Percentiles rank a stretch among this genome's conserved stretches.
phyloP scores from a whole-genome alignment of 1,284 basidiomycete species.

The Puccinia coronata region DNA sequence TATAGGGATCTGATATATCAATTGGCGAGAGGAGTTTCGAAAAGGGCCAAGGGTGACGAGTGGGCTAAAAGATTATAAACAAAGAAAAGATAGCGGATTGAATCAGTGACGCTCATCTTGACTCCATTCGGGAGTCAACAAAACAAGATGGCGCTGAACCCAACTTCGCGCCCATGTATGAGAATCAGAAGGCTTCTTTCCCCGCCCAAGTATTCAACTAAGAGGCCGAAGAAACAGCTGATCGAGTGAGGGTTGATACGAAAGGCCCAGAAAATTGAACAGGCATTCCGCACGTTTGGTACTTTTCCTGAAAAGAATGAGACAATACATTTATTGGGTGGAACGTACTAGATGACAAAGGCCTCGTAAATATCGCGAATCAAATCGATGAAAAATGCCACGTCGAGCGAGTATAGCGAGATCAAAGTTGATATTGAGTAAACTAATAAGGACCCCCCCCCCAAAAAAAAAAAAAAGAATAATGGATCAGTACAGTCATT shows the following conservation, averaged over 20 bases:
- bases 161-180: slow-evolving; percentile 86
- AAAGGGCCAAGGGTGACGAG: slow-evolving; percentile 41
- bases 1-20: slow-evolving; percentile 66
- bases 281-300: slow-evolving; percentile 60
- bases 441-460: slow-evolving; percentile 67
- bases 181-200: slow-evolving; percentile 88
- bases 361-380: slow-evolving; percentile 97
- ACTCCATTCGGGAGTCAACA: not conserved
- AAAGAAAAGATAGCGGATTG: not conserved
- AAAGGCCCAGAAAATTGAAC: slow-evolving; percentile 60
- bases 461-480: too few relatives aligned
- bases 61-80: too few relatives aligned
- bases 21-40: slow-evolving; percentile 49
- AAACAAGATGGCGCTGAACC: slow-evolving; percentile 62
- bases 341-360: slow-evolving; percentile 84
- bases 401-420: slow-evolving; percentile 88
- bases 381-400: slow-evolving; percentile 93
- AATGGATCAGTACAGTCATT: not conserved
- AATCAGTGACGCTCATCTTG: not conserved
- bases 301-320: not conserved
- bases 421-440: slow-evolving; percentile 89
- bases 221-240: slow-evolving; percentile 28
- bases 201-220: slow-evolving; percentile 73
- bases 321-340: not conserved
- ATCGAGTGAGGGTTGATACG: not conserved